A percentile compares a stretch with the other conserved stretches of the same genome.
These are phyloP conservation scores for Apiospora marii DNA, from an alignment of 2,329 filamentous ascomycete genomes.

Conservation along the genomic window DNA sequence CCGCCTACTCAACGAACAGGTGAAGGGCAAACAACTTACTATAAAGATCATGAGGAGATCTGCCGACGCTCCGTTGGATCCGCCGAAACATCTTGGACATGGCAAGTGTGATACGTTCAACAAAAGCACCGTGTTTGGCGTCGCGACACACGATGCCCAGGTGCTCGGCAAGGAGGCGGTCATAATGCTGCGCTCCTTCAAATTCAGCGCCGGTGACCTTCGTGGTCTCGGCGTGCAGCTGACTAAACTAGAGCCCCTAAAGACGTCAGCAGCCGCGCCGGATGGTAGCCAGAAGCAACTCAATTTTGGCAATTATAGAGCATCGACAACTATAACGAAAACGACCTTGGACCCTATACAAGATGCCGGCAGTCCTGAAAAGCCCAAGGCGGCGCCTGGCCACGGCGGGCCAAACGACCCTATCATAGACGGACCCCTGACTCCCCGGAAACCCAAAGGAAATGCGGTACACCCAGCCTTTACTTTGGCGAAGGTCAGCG, in stretches of 20 bases:
- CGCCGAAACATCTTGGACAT: conserved; percentile 91
- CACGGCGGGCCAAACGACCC: conserved; percentile 53
- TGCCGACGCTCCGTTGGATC: conserved; percentile 86
- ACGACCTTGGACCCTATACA: conserved; percentile 54
- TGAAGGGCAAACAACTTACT: conserved; percentile 87
- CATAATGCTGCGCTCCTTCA: conserved; percentile 81
- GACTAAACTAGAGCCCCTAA: conserved; percentile 88
- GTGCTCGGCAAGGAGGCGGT: conserved; percentile 82
- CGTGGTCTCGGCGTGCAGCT: conserved; percentile 91
- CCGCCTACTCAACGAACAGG: conserved; percentile 80
- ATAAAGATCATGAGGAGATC: conserved; percentile 95
- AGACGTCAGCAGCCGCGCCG: conserved; percentile 58
- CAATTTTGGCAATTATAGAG: conserved; percentile 68
- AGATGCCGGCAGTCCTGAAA: conserved; percentile 49
- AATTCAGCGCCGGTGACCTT: conserved; percentile 90
- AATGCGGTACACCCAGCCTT: conserved; percentile 58
- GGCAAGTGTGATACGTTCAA: conserved; percentile 95
- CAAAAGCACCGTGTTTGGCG: conserved; percentile 83
- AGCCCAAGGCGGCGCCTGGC: conserved; percentile 40
- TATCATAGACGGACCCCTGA: conserved; percentile 63
- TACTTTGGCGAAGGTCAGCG: conserved; percentile 57
- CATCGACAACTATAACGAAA: conserved; percentile 50
- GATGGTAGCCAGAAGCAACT: conserved; percentile 83
- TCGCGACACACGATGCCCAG: conserved; percentile 80
- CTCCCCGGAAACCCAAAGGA: conserved; percentile 58